Conservation (phyloP, 1,139 yeast genomes). For the Protomyces arabidopsidicola region DNA sequence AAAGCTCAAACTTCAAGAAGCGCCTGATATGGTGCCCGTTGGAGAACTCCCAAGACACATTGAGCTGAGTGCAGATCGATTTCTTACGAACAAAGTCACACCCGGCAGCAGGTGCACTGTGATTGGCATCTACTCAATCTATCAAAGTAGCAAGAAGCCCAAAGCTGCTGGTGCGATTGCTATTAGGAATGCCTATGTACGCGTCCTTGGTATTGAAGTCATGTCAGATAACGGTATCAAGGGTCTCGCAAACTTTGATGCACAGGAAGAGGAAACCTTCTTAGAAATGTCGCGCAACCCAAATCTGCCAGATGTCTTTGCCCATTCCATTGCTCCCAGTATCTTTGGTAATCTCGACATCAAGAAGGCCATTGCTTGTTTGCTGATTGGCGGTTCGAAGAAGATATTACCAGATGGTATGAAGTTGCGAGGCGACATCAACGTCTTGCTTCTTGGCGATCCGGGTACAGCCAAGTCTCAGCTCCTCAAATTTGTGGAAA, state of each 20-base stretch:
- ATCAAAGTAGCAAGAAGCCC: slow-evolving; percentile 57
- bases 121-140: slow-evolving; percentile 87
- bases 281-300: slow-evolving; percentile 75
- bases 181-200: slow-evolving; percentile 84
- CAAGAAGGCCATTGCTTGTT: slow-evolving; percentile 86
- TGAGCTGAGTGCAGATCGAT: slow-evolving; percentile 79
- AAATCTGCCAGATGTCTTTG: slow-evolving; percentile 72
- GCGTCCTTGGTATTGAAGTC: slow-evolving; percentile 78
- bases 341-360: slow-evolving; percentile 91
- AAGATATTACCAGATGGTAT: slow-evolving; percentile 91
- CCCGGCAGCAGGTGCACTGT: slow-evolving; percentile 95
- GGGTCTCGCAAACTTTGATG: slow-evolving; percentile 63
- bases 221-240: slow-evolving; percentile 70
- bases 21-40: slow-evolving; percentile 97
- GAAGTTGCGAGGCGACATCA: slow-evolving; percentile 95
- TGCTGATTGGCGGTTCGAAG: slow-evolving; percentile 90
- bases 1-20: slow-evolving; percentile 83
- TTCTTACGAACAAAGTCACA: slow-evolving; percentile 79
- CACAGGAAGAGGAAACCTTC: slow-evolving; percentile 92
- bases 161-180: slow-evolving; percentile 59
- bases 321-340: slow-evolving; percentile 93
- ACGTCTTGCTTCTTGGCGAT: slow-evolving; percentile 87
- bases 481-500: slow-evolving; percentile 86
- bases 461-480: slow-evolving; percentile 99
- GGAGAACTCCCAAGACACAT: slow-evolving; percentile 99